Conservation (phyloP, 73 alveolate genomes). For the Symbiodinium natans region DNA sequence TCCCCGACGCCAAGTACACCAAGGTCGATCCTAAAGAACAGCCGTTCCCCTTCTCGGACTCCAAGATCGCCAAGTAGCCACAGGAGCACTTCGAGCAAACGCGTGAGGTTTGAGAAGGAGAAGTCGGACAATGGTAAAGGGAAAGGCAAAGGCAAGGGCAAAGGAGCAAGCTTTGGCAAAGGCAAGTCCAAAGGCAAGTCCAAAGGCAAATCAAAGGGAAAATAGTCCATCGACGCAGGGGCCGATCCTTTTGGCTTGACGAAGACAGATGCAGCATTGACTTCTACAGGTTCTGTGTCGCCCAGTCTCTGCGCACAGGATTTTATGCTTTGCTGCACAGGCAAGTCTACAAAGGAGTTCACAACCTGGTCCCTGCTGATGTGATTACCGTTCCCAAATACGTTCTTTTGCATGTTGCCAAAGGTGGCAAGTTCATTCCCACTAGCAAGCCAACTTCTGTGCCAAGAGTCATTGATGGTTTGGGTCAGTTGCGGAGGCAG, state of each 20-base stretch:
- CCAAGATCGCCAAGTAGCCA: neutral
- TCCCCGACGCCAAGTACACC: neutral
- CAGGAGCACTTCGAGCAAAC: neutral
- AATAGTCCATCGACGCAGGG: neutral
- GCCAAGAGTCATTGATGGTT: neutral
- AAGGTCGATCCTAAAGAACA: neutral
- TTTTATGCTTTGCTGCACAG: constrained; percentile 13
- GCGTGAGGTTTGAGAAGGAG: constrained; percentile 12
- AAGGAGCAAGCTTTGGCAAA: neutral
- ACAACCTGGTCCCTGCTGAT: constrained; percentile 42
- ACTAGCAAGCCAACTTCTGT: neutral
- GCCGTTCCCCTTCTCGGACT: neutral
- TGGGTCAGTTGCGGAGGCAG: neutral
- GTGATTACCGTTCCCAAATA: neutral
- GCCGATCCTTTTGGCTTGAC: neutral
- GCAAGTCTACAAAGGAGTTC: constrained; percentile 36
- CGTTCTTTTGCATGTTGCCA: constrained; percentile 29
- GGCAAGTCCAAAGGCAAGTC: neutral
- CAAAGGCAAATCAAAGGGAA: neutral
- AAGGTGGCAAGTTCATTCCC: constrained; percentile 36
- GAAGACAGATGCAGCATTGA: constrained; percentile 14
- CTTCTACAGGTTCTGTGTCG: constrained; percentile 6
- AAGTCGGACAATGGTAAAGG: constrained; percentile 25
- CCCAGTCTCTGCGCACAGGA: constrained; percentile 19
- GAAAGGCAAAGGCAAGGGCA: constrained; percentile 15